Evolutionary conservation across 106 monocot species (phyloP), one percentile per base, ranked within the genome.

Genomic region (Phalaenopsis equestris): DNA sequence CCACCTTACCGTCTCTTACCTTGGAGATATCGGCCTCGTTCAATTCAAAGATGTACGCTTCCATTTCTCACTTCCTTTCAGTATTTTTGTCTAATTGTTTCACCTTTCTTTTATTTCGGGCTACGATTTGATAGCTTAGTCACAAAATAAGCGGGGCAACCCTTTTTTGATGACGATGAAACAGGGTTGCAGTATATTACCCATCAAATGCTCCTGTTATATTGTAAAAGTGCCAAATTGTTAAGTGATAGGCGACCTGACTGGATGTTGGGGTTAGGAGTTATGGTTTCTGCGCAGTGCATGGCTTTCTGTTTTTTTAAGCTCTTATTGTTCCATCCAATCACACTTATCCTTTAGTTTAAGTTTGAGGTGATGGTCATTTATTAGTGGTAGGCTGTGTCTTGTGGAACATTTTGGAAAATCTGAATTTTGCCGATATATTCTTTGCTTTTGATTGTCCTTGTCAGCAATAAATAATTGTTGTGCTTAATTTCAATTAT

Each of bases 21-120:
- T 97, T 65, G 97, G 97, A 76, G 92, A 97, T 19, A 87, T 97
- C 72, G 94, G 97, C 67, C 83, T 94, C 49, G 77, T 97, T 87
- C 97, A 97, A 76, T 97, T 97, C 86, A 97, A 94, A 86, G 97
- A 97, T 65, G 97, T 97, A 86, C 14, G 87, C 46, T 37, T 65
- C 52, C 42, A 65, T 61, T 48, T 8, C 21, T 56, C 8, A 38
- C 41, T 67, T 42, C 1, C 67, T 67, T 42, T 15, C 16, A 24
- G 48, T 76, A 76, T 42, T 30, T 6, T 76, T 76, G 18, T 14
- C 70, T 70, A 70, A 21, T 74, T 43, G 19, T 41, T 42, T 19
- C 74, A 2, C 0, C 19, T 42, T 74, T 74, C 41, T 41, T 72
- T 72, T 41, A 41, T 72, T 41, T 72, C 41, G 72, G 36, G 64